Base-by-base conservation (phyloP, 805 yeast genomes). In the Yamadazyma sp. region DNA sequence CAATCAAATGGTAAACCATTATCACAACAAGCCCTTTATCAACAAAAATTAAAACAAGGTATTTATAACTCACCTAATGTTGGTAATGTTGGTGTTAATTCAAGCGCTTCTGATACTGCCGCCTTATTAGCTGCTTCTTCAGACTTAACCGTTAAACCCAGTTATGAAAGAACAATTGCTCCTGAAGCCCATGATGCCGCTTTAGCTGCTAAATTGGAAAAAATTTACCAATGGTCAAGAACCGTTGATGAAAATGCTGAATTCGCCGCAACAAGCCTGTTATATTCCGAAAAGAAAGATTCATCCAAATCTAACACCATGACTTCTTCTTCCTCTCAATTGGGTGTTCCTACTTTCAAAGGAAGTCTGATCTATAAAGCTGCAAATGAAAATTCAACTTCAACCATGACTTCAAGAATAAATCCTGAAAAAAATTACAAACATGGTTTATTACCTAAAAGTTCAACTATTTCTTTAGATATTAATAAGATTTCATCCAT, bases 101-200 rank as follows among this genome's bases (percentile, higher is more conserved):
- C 80, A 39, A 69, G 75, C 27, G 86, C 88, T 19, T 74, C 86
- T 11, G 87, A 80, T 52, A 76, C 83, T 5, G 91, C 94, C 31
- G 93, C 93, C 1, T 62, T 82, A 35, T 65, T 82, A 42, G 94
- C 93, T 2, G 75, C 85, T 5, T 74, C 79, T 9, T 61, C 83
- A 2, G 84, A 79, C 55, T 66, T 80, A 29, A 70, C 78, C 2
- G 75, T 82, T 24, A 75, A 73, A 42, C 78, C 86, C 10, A 45
- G 65, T 10, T 83, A 82, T 55, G 80, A 77, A 55, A 64, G 89
- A 40, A 55, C 72, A 10, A 73, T 80, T 12, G 69, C 80, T 6
- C 62, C 53, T 6, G 86, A 77, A 35, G 86, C 86, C 11, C 84
- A 82, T 25, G 70, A 73, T 16, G 86, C 86, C 32, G 86, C 87